Base-by-base conservation (phyloP, 768 basidiomycete species). In the Holtermannia corniformis region DNA sequence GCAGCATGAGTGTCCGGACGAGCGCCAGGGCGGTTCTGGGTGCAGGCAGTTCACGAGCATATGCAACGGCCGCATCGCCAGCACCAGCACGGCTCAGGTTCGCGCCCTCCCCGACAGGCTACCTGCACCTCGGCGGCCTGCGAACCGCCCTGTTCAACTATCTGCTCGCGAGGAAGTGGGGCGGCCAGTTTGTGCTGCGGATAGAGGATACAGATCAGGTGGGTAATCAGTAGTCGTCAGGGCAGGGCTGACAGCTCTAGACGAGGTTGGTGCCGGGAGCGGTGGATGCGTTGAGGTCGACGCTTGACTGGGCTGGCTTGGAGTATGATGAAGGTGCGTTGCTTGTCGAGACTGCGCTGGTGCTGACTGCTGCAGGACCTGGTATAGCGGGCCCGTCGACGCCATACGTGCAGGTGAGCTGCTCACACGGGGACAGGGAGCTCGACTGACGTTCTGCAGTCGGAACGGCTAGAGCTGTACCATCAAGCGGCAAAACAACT, bases 181-280 rank as follows among this genome's bases (percentile, higher is more conserved):
- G 81, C 2, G 95, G 93, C 1, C 84, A 84, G 63, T 95, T 89
- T 88, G 80, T 96, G 32, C 74, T 97, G 61, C 77, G 95, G 47
- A 82, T 97, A 40, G 93, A 97, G 72, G 95, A 97, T 70, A 99
- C 95, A 0, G 95, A 99, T 70, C 76, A 83, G 58, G 93, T 92
- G 59, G 60, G 82, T 51, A 44, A 5, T 51, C 27, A 23, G 25
- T 46, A 24, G 2, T 23, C 26, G 14, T 11, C 23, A 14, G 24
- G 26, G 14, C 14, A 20, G 3, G 41, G 2, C 32, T 51, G 16
- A 27, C 5, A n/a, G 14, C n/a, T 41, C 25, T 66, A 97, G 92
- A 79, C 81, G 1, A 79, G 92, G 50, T 78, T 79, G 55, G 87
- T 93, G 2, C 82, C 85, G 7, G 87, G 85, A 1, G 84, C 90